A percentile compares a stretch with the other conserved stretches of the same genome.
Evolutionary conservation across 345 rosid genomes (phyloP).

Genomic region (sweet orange (Citrus sinensis)): DVS_A1.0 CM039168.1:4942001-4942500

Average conservation of each 20-base stretch:
- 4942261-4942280: neutral
- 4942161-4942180: neutral
- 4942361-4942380: neutral
- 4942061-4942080: slow-evolving; percentile 40
- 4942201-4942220: neutral
- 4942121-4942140: neutral
- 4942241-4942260: neutral
- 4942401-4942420: neutral
- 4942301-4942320: neutral
- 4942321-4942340: neutral
- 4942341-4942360: neutral
- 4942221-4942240: neutral
- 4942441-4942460: slow-evolving; percentile 62
- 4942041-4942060: slow-evolving; percentile 53
- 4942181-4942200: neutral
- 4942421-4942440: neutral
- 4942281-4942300: neutral
- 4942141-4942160: neutral
- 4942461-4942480: slow-evolving; percentile 78
- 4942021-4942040: slow-evolving; percentile 89
- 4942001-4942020: slow-evolving; percentile 95
- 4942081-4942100: slow-evolving; percentile 11
- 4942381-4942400: neutral
- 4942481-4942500: slow-evolving; percentile 22
- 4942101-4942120: neutral